Evolutionary conservation across 2,329 filamentous ascomycete species (phyloP), one percentile per base, ranked within the genome.

Genomic region (Diaporthe ilicicola): DNA sequence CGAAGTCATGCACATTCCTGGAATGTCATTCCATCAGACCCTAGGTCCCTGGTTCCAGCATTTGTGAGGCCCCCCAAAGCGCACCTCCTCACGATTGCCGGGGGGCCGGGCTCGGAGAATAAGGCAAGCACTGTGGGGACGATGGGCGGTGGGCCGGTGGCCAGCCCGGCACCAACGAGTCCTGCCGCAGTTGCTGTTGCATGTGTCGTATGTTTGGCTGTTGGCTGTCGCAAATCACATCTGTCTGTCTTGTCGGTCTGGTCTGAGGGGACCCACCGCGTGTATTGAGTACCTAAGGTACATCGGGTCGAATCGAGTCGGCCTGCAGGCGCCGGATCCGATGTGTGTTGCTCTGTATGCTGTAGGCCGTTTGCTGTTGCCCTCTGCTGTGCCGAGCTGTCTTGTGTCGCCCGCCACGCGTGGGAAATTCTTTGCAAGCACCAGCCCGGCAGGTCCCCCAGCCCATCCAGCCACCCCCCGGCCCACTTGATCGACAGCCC

Each of bases 401-500:
- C 42, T 32, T 34, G 17, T 37, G 32, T n/a, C 53, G 9, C 32
- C 32, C 13, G 48, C 48, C 32, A 19, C 13, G 48, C 48, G 48
- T 39, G 34, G 12, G 32, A 3, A 12, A 37, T 27, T 12, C 9
- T 19, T 42, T 19, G 27, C 59, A 62, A 56, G 42, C 65, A 56
- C 37, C 51, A 54, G 56, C 65, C 65, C 24, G 24, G 27, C 27
- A 12, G 22, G 5, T 12, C 27, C 37, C 39, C 51, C 39, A 27
- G 62, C 48, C 46, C 51, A 53, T 42, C 59, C 59, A 62, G 59
- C 59, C 59, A 39, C 37, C 37, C 32, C 56, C 59, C 59, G 59
- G 59, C 59, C 59, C 59, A 64, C 59, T 61, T 64, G 59, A 64
- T 54, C 51, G 42, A 24, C 50, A 56, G 44, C 54, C 65, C 65